Percentiles rank a stretch among this genome's conserved stretches.
phyloP scores from a whole-genome alignment of 257 asterid genomes.

The Jacaranda mimosifolia region DNA sequence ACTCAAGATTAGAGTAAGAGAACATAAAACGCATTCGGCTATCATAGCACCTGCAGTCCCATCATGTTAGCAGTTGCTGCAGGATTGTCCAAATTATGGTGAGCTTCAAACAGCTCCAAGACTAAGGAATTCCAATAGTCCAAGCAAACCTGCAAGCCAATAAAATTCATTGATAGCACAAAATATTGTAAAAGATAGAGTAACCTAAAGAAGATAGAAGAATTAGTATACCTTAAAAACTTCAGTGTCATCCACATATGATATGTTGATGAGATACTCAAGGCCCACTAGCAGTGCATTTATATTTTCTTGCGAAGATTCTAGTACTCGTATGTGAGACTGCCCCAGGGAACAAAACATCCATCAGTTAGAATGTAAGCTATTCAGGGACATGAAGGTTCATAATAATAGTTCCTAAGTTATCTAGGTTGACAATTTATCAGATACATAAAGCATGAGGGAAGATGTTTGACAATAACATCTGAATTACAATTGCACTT shows the following conservation, averaged over 20 bases:
- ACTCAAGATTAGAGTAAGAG: constrained; percentile 2
- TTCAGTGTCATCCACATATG: constrained; percentile 98
- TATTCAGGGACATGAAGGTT: constrained; percentile 12
- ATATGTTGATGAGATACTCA: constrained; percentile 87
- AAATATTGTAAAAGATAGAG: background rate
- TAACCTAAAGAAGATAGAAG: constrained; percentile 1
- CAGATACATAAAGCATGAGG: constrained; percentile 3
- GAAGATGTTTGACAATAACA: background rate
- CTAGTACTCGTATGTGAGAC: constrained; percentile 90
- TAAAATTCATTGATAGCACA: constrained; percentile 14
- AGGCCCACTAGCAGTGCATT: constrained; percentile 78
- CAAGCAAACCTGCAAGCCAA: constrained; percentile 82
- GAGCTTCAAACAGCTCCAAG: constrained; percentile 90
- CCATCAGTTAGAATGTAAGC: constrained; percentile 22
- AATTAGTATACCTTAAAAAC: constrained; percentile 83
- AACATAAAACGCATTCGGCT: constrained; percentile 7
- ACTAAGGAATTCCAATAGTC: constrained; percentile 97
- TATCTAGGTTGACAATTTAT: background rate
- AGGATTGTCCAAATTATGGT: constrained; percentile 74
- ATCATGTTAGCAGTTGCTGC: constrained; percentile 72
- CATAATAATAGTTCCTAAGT: constrained; percentile 4
- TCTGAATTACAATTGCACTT: constrained; percentile 8
- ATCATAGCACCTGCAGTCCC: constrained; percentile 78
- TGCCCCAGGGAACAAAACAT: constrained; percentile 46
- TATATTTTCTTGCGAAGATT: constrained; percentile 79